Conservation (phyloP, 192 early-diverging fungal species). For the Gigaspora rosea region DNA sequence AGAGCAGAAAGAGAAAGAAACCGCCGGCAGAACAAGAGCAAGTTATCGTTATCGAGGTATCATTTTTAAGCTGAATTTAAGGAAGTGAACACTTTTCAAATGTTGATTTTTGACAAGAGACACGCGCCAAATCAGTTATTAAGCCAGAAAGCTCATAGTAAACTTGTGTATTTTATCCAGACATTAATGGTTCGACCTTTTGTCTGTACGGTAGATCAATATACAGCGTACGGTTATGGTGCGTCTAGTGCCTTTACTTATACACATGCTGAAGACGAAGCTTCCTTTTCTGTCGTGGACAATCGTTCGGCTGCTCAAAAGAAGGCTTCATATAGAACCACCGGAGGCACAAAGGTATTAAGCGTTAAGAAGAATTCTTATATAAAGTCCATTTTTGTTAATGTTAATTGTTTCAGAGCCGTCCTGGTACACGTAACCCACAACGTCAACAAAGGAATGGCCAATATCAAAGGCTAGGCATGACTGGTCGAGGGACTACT, state of each 20-base stretch:
- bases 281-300: conserved; percentile 93
- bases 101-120: no score
- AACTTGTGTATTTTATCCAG: background rate
- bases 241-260: conserved; percentile 85
- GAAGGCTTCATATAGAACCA: conserved; percentile 56
- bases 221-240: conserved; percentile 85
- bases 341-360: conserved; percentile 37
- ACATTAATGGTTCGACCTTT: background rate
- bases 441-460: conserved; percentile 22
- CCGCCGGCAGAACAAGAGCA: conserved; percentile 47
- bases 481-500: conserved; percentile 20
- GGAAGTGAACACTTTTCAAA: background rate
- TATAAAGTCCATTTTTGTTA: background rate
- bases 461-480: conserved; percentile 20
- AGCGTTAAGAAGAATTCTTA: background rate
- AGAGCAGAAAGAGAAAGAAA: conserved; percentile 63
- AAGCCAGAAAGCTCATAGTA: no score
- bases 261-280: conserved; percentile 88
- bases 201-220: conserved; percentile 44
- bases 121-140: no score
- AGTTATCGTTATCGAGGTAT: conserved; percentile 47
- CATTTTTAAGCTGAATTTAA: background rate
- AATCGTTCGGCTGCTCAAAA: conserved; percentile 67
- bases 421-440: background rate
- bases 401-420: background rate